These are phyloP conservation scores for Decorospora gaudefroyi DNA, from an alignment of 2,329 filamentous ascomycete genomes.

Conservation along the genomic window DNA sequence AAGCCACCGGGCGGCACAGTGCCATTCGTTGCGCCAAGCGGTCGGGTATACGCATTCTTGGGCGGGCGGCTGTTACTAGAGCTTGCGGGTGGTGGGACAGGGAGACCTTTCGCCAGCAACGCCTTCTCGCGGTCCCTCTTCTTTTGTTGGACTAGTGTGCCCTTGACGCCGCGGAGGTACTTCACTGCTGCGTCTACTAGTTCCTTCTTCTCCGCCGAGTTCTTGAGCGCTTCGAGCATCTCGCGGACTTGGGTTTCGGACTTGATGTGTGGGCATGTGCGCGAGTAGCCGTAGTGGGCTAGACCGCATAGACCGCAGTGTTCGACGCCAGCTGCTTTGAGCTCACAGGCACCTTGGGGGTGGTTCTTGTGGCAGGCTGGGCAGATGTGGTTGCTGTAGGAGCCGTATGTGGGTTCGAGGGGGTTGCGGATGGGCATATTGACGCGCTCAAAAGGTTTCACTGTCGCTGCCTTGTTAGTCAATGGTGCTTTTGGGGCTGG, in stretches of 20 bases:
- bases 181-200: constrained; percentile 59
- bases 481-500: constrained; percentile 7
- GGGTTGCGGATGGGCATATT: constrained; percentile 36
- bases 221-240: constrained; percentile 66
- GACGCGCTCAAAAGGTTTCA: constrained; percentile 43
- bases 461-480: constrained; percentile 28
- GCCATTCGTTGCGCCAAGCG: neutral
- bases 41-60: neutral
- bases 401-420: constrained; percentile 28
- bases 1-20: neutral
- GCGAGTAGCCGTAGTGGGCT: constrained; percentile 62
- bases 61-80: neutral
- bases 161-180: constrained; percentile 62
- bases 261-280: constrained; percentile 65
- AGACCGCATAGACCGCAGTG: constrained; percentile 66
- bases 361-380: constrained; percentile 61
- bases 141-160: constrained; percentile 59
- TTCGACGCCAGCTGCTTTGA: constrained; percentile 64
- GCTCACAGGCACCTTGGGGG: constrained; percentile 61
- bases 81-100: neutral
- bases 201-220: constrained; percentile 60
- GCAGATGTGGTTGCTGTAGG: constrained; percentile 48
- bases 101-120: constrained; percentile 6
- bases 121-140: constrained; percentile 48
- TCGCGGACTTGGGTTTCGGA: constrained; percentile 66